Base-by-base conservation (phyloP, 176 grass and related monocot species). In the Sorghum bicolor region DNA sequence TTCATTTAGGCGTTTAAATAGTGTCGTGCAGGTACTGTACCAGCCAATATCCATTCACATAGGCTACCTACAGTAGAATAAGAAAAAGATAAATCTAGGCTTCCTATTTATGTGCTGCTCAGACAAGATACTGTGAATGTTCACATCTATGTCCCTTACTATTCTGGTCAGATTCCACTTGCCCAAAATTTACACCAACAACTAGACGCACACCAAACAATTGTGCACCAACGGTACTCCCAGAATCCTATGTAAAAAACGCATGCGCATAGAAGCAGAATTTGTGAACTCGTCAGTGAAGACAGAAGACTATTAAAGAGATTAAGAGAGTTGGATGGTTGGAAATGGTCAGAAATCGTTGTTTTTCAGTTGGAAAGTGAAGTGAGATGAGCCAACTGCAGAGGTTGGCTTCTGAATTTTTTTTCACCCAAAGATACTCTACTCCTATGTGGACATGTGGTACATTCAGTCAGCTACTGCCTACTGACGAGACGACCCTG, bases 151-250 rank as follows among this genome's bases (percentile, higher is more conserved):
- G 88, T 79, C 84, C 67, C 74, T 74, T 90, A 68, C 84, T 86
- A 90, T 90, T 90, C 74, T 79, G 24, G 88, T 83, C 88, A 83
- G 88, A 78, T 86, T 79, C 74, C 39, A 47, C 73, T 12, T 39
- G 73, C 75, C 78, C 32, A 72, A 78, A 83, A 78, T 70, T 82
- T 30, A 83, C 24, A 86, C 67, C 67, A 82, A 38, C 32, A 4
- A 22, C 31, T 31, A 58, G 76, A 72, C 72, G 64, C 14, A 50
- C 39, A 72, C 26, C 40, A 34, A 64, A 76, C 31, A 41, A 70
- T 68, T n/a, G 29, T 28, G 70, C 58, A 60, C 60, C 52, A 83
- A 43, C 41, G 5, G 29, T 47, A 6, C 62, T 45, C 8, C 29
- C 14, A 67, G 39, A 30, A 71, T 80, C 64, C 25, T 11, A 74